Evolutionary conservation across 148 eudicot genomes (phyloP).

Genomic region (Bassia scoparia): DNA sequence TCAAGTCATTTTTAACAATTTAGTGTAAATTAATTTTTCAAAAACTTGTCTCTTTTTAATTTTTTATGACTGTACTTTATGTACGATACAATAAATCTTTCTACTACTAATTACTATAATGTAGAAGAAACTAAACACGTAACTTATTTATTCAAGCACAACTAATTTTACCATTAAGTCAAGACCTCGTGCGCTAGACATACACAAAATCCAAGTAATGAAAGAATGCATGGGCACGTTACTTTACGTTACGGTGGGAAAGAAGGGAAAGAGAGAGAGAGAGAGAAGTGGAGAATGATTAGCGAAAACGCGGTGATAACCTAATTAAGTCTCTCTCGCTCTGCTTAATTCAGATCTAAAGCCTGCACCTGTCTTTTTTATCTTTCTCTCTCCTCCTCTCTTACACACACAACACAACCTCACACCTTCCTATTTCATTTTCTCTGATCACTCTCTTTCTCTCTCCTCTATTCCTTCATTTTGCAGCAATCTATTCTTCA

Average conservation of each 20-base stretch:
- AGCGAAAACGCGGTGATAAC: conserved; percentile 12
- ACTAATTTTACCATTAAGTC: too few relatives aligned
- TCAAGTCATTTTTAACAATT: too few relatives aligned
- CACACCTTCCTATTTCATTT: neutral
- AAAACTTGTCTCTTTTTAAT: too few relatives aligned
- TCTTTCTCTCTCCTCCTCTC: neutral
- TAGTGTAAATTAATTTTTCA: too few relatives aligned
- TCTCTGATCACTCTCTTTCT: neutral
- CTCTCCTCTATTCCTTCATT: neutral
- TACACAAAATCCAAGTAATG: too few relatives aligned
- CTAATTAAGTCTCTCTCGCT: neutral
- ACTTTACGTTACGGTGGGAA: neutral
- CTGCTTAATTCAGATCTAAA: conserved; percentile 7
- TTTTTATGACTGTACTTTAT: too few relatives aligned
- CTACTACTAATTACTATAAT: too few relatives aligned
- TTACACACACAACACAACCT: too few relatives aligned
- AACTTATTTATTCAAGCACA: too few relatives aligned
- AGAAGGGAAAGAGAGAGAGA: neutral
- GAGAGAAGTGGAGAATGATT: neutral
- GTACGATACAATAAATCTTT: too few relatives aligned
- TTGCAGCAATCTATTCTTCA: neutral
- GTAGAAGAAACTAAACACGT: too few relatives aligned
- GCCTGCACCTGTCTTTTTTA: neutral
- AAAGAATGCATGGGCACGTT: neutral
- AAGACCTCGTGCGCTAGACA: too few relatives aligned